phyloP scores from a whole-genome alignment of 768 basidiomycete species.

The Leccinellum albellum region DNA sequence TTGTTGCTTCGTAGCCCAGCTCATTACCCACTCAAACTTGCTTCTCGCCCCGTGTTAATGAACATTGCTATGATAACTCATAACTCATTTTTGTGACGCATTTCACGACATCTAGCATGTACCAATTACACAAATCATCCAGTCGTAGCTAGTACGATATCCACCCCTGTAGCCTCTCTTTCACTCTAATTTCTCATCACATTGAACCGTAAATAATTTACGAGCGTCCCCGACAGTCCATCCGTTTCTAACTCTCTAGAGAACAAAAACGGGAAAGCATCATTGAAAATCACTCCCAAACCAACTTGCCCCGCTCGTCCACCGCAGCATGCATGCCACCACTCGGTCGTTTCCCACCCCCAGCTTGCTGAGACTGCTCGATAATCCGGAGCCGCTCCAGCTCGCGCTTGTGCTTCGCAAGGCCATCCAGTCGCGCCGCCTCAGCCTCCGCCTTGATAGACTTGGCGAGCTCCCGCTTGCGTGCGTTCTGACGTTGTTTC shows the following conservation, averaged over 20 bases:
- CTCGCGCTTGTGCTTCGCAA: conserved; percentile 59
- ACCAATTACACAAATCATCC: conserved; percentile 11
- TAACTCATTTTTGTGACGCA: conserved; percentile 6
- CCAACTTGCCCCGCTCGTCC: conserved; percentile 52
- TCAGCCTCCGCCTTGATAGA: conserved; percentile 55
- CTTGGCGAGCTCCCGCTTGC: conserved; percentile 55
- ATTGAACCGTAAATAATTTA: conserved; percentile 22
- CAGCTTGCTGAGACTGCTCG: conserved; percentile 36
- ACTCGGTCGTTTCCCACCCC: conserved; percentile 30
- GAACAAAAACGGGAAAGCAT: neutral
- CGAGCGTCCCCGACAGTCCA: conserved; percentile 4
- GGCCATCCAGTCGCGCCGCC: conserved; percentile 42
- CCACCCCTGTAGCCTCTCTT: neutral
- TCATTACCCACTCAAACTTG: conserved; percentile 6
- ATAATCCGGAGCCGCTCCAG: conserved; percentile 51
- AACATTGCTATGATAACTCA: conserved; percentile 6
- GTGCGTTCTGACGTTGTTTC: conserved; percentile 66
- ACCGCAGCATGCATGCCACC: conserved; percentile 65
- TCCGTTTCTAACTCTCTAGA: neutral
- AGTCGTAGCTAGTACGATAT: conserved; percentile 14
- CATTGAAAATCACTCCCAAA: conserved; percentile 43
- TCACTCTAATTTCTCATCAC: neutral
- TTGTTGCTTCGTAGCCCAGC: neutral
- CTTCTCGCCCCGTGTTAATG: conserved; percentile 4
- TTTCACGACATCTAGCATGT: conserved; percentile 23